Evolutionary conservation across 73 alveolate species (phyloP), one percentile per base, ranked within the genome.

Genomic region (Paramecium caudatum): DNA sequence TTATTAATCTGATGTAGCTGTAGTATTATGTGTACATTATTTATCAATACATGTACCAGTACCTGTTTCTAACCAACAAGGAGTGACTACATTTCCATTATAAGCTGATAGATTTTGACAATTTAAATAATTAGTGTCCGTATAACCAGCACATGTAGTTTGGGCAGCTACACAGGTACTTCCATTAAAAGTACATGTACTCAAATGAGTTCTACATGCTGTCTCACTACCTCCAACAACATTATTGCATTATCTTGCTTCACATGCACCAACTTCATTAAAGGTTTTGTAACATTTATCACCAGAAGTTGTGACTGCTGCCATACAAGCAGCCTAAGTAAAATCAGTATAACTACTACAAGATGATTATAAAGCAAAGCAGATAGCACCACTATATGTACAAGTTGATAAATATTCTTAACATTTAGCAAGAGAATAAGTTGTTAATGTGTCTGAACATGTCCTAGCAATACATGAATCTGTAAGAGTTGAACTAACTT

Each of bases 1-100:
- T 8, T 30, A 34, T 41, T 45, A 19, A 74, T 74, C 88, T 4
- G 62, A 39, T 27, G 39, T 74, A 21, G 88, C 88, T 16, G 23
- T 43, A 15, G 88, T 74, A 41, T 74, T 74, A 39, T 74, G 55
- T 4, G 16, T 21, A 37, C 88, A 74, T 43, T 41, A 36, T 41
- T 21, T 74, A 27, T 30, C 12, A 0, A 19, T 74, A 8, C 88
- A 74, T 32, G 50, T 6, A 30, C 83, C 83, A 3, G 83, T 36
- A 65, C 83, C 83, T 32, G 83, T 13, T 0, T 17, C 83, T 30
- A 65, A 65, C 83, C 83, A 65, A 36, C 83, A 65, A 3, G 83
- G 47, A 13, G 83, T 65, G n/a, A 16, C 34, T 6, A 30, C 55
- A 10, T 36, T 21, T 2, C 33, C 55, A 33, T 65, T 65, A 13